phyloP scores from a whole-genome alignment of 23 red algal genomes.

The Gracilaria domingensis region DNA sequence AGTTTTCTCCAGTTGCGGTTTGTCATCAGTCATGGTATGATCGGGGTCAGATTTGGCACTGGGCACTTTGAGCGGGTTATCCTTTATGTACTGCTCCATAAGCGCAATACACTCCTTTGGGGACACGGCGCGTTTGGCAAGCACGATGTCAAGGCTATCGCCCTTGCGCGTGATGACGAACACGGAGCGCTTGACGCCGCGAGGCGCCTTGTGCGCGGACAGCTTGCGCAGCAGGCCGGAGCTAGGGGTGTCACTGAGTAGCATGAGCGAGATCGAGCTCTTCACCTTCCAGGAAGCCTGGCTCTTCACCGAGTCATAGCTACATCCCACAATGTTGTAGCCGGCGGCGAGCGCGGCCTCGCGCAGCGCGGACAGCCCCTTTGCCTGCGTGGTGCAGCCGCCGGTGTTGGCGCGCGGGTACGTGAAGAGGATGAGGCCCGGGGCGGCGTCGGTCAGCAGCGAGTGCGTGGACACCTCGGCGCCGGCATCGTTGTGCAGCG shows the following conservation, averaged over 20 bases:
- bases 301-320: constrained; percentile 63
- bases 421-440: constrained; percentile 77
- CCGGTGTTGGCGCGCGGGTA: constrained; percentile 85
- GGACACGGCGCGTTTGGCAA: constrained; percentile 35
- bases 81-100: constrained; percentile 45
- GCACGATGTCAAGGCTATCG: constrained; percentile 14
- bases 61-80: constrained; percentile 15
- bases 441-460: constrained; percentile 31
- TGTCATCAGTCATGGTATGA: neutral
- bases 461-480: constrained; percentile 25
- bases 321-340: constrained; percentile 56
- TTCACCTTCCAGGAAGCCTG: constrained; percentile 73
- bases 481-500: constrained; percentile 45
- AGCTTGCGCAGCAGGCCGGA: constrained; percentile 62
- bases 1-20: neutral
- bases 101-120: constrained; percentile 41
- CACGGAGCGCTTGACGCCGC: constrained; percentile 59
- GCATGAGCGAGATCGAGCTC: constrained; percentile 42
- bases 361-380: constrained; percentile 43
- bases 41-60: neutral
- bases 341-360: constrained; percentile 15
- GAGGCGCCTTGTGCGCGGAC: constrained; percentile 52
- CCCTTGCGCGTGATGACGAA: constrained; percentile 59
- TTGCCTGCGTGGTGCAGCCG: constrained; percentile 88
- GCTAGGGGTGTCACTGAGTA: constrained; percentile 65